Conservation (phyloP, 768 basidiomycete species). For the Collybia sordida region DNA sequence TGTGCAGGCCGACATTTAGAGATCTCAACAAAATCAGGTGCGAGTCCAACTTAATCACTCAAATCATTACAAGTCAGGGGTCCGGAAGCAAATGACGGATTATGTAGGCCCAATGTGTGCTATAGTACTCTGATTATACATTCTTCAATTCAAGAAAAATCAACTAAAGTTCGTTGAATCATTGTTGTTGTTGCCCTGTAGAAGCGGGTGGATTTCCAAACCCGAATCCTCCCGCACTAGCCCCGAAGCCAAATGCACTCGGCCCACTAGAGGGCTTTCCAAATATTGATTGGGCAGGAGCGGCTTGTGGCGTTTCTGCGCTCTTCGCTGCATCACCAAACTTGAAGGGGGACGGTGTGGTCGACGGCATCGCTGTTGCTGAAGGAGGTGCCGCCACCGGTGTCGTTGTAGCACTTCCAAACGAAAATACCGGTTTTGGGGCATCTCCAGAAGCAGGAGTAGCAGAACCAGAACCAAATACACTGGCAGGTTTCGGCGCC, state of each 20-base stretch:
- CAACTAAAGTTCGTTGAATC: slow-evolving; percentile 1
- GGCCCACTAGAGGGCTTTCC: slow-evolving; percentile 14
- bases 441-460: slow-evolving; percentile 2
- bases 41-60: not conserved
- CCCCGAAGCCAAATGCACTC: slow-evolving; percentile 32
- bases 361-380: slow-evolving; percentile 1
- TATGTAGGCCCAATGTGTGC: slow-evolving; percentile 3
- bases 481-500: slow-evolving; percentile 11
- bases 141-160: slow-evolving; percentile 4
- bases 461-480: slow-evolving; percentile 9
- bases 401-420: slow-evolving; percentile 9
- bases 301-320: slow-evolving; percentile 19
- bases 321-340: slow-evolving; percentile 16
- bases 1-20: not conserved
- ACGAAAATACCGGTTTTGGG: slow-evolving; percentile 12
- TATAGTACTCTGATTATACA: slow-evolving; percentile 17
- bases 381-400: slow-evolving; percentile 7
- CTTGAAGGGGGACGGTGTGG: slow-evolving; percentile 11
- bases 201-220: slow-evolving; percentile 18
- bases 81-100: not conserved
- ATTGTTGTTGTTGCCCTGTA: slow-evolving; percentile 26
- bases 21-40: not conserved
- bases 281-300: slow-evolving; percentile 17
- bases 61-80: not conserved
- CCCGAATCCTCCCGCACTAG: not conserved